Base-by-base conservation (phyloP, 1,284 basidiomycete species). In the Tylopilus microsporus region DNA sequence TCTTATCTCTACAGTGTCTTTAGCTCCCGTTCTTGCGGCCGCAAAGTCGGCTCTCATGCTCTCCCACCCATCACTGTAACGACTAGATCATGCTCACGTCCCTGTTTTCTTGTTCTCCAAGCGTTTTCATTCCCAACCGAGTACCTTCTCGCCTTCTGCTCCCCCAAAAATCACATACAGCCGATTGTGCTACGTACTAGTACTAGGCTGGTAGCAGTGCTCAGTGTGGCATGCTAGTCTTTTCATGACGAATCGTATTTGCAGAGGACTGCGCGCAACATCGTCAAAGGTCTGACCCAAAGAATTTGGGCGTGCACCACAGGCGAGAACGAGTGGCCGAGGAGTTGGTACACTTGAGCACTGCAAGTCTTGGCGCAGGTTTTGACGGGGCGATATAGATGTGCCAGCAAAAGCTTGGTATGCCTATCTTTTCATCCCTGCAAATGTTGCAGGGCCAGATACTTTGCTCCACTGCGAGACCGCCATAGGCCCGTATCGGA, bases 381-480 rank as follows among this genome's bases (percentile, higher is more conserved):
- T 37, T 54, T 43, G 59, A 51, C 30, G 51, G 54, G 45, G 60
- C 15, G 43, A 55, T 37, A 37, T 37, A 37, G 32, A 16, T 46
- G 30, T 42, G 32, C 52, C 51, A 47, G 42, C 25, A 19, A 25
- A n/a, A 42, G 32, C 13, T 37, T 39, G 55, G 30, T 25, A 55
- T 41, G 51, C n/a, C 59, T 68, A 89, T 69, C 88, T 79, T 63
- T 82, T 79, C 80, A 90, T 81, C 37, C 88, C 88, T 43, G 79
- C 77, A 53, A 88, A 73, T 25, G 77, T 70, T 32, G 73, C 55
- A 7, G 88, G 88, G 7, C 89, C 88, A 30, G 82, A 75, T 41
- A 87, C 89, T 71, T 84, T 89, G 72, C 88, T 90, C 82, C 82
- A 88, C 11, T 70, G 80, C 32, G 86, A 84, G 30, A 73, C 62